phyloP scores from a whole-genome alignment of 345 rosid genomes.

The Theobroma cacao region DNA sequence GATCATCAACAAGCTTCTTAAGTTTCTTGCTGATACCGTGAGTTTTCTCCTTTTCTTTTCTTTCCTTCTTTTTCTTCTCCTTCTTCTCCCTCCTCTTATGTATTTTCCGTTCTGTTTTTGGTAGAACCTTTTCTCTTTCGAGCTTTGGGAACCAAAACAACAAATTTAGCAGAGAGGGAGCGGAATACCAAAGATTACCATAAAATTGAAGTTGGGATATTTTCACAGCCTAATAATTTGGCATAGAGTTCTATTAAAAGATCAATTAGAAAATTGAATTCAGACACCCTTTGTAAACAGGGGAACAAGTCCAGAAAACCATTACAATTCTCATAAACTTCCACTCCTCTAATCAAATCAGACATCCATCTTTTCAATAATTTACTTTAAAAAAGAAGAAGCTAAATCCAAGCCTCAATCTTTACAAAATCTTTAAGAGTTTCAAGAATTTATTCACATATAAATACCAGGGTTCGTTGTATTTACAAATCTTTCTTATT shows the following conservation, averaged over 20 bases:
- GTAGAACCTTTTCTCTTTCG: constrained; percentile 29
- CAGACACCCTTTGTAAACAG: not conserved
- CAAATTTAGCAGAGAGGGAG: constrained; percentile 10
- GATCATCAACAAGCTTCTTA: constrained; percentile 29
- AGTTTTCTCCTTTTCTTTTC: constrained; percentile 20
- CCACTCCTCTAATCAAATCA: not conserved
- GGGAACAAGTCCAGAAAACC: not conserved
- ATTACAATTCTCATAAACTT: not conserved
- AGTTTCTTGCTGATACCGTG: constrained; percentile 23
- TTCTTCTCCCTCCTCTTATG: constrained; percentile 20
- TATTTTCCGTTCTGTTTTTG: constrained; percentile 28
- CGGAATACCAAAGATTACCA: constrained; percentile 15
- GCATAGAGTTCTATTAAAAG: not conserved
- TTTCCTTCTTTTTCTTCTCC: constrained; percentile 25
- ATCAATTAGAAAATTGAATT: not conserved
- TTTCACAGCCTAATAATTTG: too few species aligned
- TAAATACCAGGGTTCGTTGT: not conserved
- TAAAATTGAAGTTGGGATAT: not conserved
- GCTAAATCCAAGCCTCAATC: not conserved
- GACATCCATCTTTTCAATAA: not conserved
- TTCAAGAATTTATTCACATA: not conserved
- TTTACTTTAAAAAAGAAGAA: not conserved
- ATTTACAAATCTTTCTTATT: not conserved
- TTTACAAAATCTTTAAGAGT: not conserved
- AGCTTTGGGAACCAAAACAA: constrained; percentile 21